Conservation (phyloP, 1,284 basidiomycete genomes). For the Uromyces viciae-fabae region DNA sequence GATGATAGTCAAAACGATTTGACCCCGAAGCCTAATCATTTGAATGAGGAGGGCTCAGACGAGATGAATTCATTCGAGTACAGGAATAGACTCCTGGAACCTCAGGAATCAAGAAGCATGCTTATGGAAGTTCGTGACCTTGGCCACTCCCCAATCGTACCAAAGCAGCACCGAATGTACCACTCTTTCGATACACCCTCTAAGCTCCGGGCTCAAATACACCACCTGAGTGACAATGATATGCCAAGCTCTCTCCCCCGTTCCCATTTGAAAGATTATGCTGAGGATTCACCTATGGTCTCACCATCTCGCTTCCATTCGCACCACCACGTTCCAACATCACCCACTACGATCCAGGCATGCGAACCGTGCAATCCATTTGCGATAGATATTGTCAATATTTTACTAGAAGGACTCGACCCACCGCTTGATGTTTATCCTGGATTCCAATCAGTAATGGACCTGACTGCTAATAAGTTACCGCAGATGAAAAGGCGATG, state of each 20-base stretch:
- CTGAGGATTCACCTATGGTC: slow-evolving; percentile 4
- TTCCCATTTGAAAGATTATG: neutral
- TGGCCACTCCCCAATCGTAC: neutral
- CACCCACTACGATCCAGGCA: slow-evolving; percentile 55
- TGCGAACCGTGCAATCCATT: slow-evolving; percentile 87
- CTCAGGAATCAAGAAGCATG: neutral
- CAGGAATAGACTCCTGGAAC: slow-evolving; percentile 50
- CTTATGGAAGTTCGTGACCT: neutral
- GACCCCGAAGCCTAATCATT: slow-evolving; percentile 20
- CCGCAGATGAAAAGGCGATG: slow-evolving; percentile 62
- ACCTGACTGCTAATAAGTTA: slow-evolving; percentile 63
- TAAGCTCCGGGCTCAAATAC: neutral
- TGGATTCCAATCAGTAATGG: slow-evolving; percentile 65
- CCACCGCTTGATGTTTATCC: slow-evolving; percentile 61
- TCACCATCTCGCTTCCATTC: neutral
- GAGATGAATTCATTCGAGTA: slow-evolving; percentile 47
- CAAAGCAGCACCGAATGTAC: slow-evolving; percentile 1
- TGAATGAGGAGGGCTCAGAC: slow-evolving; percentile 56
- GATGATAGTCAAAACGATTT: slow-evolving; percentile 54
- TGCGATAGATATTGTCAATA: slow-evolving; percentile 65
- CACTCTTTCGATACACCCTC: slow-evolving; percentile 35
- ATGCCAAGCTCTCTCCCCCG: neutral
- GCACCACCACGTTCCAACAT: slow-evolving; percentile 5
- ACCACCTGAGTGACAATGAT: slow-evolving; percentile 1
- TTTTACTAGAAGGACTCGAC: slow-evolving; percentile 65